Conservation (phyloP, 495 filamentous ascomycete genomes). For the Penicillium macrosclerotiorum region DNA sequence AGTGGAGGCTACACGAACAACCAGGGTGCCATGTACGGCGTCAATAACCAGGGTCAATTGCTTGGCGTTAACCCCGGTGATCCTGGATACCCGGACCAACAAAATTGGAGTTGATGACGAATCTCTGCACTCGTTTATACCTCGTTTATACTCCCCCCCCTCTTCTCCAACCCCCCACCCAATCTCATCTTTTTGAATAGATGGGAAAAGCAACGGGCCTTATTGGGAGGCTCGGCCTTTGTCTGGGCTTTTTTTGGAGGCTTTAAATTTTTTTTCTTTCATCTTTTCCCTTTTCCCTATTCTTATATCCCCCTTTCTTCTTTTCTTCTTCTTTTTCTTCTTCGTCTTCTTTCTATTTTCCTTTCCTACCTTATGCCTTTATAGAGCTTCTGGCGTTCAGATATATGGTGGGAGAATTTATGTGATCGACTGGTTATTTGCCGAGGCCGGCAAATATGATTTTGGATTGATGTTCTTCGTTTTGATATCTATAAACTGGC, state of each 20-base stretch:
- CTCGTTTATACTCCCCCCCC: too few relatives aligned
- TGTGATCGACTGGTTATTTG: slow-evolving; percentile 11
- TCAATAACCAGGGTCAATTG: slow-evolving; percentile 31
- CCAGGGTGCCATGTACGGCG: slow-evolving; percentile 35
- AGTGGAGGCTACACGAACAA: slow-evolving; percentile 33
- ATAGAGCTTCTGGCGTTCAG: slow-evolving; percentile 33
- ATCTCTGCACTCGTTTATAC: slow-evolving; percentile 7
- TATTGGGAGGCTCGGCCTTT: too few relatives aligned
- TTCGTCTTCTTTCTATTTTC: slow-evolving; percentile 8
- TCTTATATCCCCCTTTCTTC: too few relatives aligned
- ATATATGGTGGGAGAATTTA: slow-evolving; percentile 23
- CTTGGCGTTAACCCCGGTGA: slow-evolving; percentile 33
- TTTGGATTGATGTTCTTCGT: slow-evolving; percentile 2
- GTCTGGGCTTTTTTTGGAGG: too few relatives aligned
- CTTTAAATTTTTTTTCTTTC: too few relatives aligned
- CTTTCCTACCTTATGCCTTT: slow-evolving; percentile 4
- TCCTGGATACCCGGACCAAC: slow-evolving; percentile 25
- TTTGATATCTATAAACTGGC: slow-evolving; percentile 6
- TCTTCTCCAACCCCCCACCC: too few relatives aligned
- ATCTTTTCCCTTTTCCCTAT: too few relatives aligned
- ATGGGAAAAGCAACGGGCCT: slow-evolving; percentile 4
- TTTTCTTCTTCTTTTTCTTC: neutral
- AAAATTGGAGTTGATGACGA: slow-evolving; percentile 34
- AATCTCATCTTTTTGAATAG: too few relatives aligned
- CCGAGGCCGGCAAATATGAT: slow-evolving; percentile 4